These are phyloP conservation scores for Nannizzia gypsea DNA, from an alignment of 2,329 filamentous ascomycete species.

Conservation along the genomic window DNA sequence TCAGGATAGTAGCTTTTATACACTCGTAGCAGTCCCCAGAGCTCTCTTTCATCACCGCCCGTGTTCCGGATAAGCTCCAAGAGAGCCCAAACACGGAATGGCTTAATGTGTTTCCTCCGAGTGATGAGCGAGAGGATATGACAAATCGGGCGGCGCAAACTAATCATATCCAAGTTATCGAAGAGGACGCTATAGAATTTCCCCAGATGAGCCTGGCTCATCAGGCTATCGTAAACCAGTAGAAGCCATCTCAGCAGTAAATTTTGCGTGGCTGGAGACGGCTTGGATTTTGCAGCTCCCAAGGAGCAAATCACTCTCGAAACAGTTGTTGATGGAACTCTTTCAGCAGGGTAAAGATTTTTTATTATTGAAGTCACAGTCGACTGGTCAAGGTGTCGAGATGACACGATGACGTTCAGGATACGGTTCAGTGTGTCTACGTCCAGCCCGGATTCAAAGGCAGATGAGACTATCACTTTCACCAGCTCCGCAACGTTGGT, in stretches of 20 bases:
- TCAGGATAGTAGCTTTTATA: constrained; percentile 88
- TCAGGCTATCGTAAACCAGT: constrained; percentile 59
- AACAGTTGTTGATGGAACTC: constrained; percentile 49
- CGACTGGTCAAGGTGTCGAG: constrained; percentile 62
- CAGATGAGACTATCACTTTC: constrained; percentile 49
- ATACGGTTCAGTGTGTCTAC: constrained; percentile 49
- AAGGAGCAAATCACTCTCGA: constrained; percentile 58
- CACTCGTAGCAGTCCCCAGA: constrained; percentile 64
- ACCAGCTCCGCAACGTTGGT: constrained; percentile 52
- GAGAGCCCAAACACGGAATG: constrained; percentile 67
- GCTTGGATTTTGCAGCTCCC: constrained; percentile 67
- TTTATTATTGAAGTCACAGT: constrained; percentile 57
- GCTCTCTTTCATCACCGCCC: constrained; percentile 57
- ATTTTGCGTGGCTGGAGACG: constrained; percentile 57
- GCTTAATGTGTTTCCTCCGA: constrained; percentile 68
- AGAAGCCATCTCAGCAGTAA: constrained; percentile 67
- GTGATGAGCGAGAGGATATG: constrained; percentile 71
- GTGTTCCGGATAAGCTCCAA: constrained; percentile 39
- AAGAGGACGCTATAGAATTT: constrained; percentile 67
- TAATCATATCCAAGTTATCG: constrained; percentile 68
- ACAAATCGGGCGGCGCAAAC: constrained; percentile 57
- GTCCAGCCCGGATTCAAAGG: constrained; percentile 57
- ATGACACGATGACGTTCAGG: constrained; percentile 54
- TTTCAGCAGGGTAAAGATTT: constrained; percentile 61
- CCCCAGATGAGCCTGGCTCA: constrained; percentile 51